Percentiles rank a stretch among this genome's conserved stretches.
These are phyloP conservation scores for Hemisphaericaspora xylofermentans DNA, from an alignment of 1,139 yeast genomes.

Conservation along the genomic window DNA sequence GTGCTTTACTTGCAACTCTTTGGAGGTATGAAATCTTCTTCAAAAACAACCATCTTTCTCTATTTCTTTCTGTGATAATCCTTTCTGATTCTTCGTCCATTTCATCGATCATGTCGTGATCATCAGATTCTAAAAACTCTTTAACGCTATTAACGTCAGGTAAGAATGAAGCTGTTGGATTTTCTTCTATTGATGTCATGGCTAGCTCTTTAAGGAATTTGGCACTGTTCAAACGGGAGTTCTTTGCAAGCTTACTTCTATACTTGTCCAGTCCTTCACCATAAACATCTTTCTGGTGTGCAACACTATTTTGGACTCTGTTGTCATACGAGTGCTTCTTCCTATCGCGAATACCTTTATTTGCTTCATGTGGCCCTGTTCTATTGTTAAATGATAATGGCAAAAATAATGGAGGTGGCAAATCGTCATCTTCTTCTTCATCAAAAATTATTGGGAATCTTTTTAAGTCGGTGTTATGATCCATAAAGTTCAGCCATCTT, in stretches of 20 bases:
- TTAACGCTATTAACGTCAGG: conserved; percentile 59
- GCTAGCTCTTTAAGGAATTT: conserved; percentile 58
- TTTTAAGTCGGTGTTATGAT: conserved; percentile 17
- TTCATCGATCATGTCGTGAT: conserved; percentile 33
- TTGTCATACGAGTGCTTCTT: conserved; percentile 80
- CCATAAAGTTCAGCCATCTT: conserved; percentile 47
- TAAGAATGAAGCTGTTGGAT: conserved; percentile 39
- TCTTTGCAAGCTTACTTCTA: conserved; percentile 42
- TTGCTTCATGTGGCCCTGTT: conserved; percentile 75
- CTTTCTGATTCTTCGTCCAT: conserved; percentile 44
- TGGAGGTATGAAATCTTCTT: conserved; percentile 70
- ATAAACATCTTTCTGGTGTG: conserved; percentile 68
- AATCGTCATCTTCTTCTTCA: conserved; percentile 28
- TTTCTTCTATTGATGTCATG: conserved; percentile 40
- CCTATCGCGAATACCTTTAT: conserved; percentile 78
- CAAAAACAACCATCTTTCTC: conserved; percentile 65
- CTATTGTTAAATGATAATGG: conserved; percentile 80
- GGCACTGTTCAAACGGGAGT: conserved; percentile 54
- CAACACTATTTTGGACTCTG: conserved; percentile 65
- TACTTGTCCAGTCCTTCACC: conserved; percentile 74
- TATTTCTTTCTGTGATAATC: conserved; percentile 45
- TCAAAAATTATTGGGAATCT: conserved; percentile 23
- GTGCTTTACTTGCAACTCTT: conserved; percentile 51
- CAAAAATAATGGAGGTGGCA: conserved; percentile 36
- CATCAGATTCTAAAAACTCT: conserved; percentile 52